A percentile compares a stretch with the other conserved stretches of the same genome.
Conservation (phyloP, 306 rosid species). For the Trifolium repens region DNA sequence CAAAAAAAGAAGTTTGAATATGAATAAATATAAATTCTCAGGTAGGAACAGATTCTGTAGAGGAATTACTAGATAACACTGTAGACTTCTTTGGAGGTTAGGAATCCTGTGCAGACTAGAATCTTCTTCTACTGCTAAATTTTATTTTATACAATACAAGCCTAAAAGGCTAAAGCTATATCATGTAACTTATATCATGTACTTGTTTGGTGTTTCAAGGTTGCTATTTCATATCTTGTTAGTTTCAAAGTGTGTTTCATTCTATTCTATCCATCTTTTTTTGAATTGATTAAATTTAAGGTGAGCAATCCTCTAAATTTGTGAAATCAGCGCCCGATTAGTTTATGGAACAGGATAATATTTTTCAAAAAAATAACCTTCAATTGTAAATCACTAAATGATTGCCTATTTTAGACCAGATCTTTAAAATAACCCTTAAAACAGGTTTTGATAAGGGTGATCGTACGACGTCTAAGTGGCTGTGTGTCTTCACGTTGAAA, state of each 20-base stretch:
- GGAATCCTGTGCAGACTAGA: background rate
- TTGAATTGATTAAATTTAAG: background rate
- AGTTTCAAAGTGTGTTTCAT: no score
- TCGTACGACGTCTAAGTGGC: no score
- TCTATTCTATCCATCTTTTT: background rate
- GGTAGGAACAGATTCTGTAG: slow-evolving; percentile 23
- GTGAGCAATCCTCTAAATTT: background rate
- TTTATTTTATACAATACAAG: background rate
- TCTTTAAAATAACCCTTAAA: no score
- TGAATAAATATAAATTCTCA: slow-evolving; percentile 9
- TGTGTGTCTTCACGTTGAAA: no score
- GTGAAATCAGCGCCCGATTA: no score
- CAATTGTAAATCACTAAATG: no score
- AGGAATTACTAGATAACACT: slow-evolving; percentile 16
- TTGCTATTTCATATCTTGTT: background rate
- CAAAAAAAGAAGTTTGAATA: background rate
- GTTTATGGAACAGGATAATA: no score
- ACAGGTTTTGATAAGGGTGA: no score
- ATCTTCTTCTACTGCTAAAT: background rate
- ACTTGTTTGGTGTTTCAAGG: background rate
- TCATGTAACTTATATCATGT: background rate
- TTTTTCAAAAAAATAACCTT: no score
- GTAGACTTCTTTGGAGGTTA: background rate
- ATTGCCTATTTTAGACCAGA: no score
- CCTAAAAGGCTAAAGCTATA: slow-evolving; percentile 1